A percentile compares a stretch with the other conserved stretches of the same genome.
phyloP scores from a whole-genome alignment of 1,139 yeast genomes.

The Yamadazyma aaseri region DNA sequence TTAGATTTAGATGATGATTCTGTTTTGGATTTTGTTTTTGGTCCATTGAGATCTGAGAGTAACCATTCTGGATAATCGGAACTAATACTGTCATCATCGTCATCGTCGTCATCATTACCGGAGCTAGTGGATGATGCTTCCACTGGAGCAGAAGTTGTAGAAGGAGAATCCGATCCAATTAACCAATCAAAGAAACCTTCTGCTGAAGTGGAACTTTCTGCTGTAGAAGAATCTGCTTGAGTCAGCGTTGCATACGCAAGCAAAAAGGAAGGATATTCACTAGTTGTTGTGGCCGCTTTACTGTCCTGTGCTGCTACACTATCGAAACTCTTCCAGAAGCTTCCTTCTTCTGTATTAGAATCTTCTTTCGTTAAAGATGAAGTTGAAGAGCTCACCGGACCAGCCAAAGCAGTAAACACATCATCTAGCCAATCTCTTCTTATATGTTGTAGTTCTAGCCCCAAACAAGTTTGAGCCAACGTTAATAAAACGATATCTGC shows the following conservation, averaged over 20 bases:
- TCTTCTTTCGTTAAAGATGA: background rate
- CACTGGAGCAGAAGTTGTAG: background rate
- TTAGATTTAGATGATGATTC: background rate
- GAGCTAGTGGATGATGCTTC: background rate
- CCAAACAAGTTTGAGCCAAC: background rate
- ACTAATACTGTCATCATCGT: background rate
- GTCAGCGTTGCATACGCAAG: constrained; percentile 1
- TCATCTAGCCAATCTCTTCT: constrained; percentile 9
- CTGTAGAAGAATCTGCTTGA: background rate
- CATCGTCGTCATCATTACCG: background rate
- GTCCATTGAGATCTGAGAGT: background rate
- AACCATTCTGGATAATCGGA: background rate
- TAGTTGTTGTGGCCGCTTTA: constrained; percentile 1
- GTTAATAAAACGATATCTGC: background rate
- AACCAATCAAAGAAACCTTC: constrained; percentile 1
- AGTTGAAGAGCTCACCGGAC: constrained; percentile 1
- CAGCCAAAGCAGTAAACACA: constrained; percentile 4
- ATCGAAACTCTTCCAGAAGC: constrained; percentile 12
- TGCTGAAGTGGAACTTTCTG: background rate
- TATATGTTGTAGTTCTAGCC: constrained; percentile 8
- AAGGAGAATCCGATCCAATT: background rate
- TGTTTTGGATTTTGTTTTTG: background rate
- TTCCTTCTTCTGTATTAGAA: background rate
- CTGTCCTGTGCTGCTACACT: constrained; percentile 1
- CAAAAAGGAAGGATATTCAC: constrained; percentile 5